A percentile compares a stretch with the other conserved stretches of the same genome.
Conservation (phyloP, 2,329 filamentous ascomycete species). For the Monilinia laxa region DNA sequence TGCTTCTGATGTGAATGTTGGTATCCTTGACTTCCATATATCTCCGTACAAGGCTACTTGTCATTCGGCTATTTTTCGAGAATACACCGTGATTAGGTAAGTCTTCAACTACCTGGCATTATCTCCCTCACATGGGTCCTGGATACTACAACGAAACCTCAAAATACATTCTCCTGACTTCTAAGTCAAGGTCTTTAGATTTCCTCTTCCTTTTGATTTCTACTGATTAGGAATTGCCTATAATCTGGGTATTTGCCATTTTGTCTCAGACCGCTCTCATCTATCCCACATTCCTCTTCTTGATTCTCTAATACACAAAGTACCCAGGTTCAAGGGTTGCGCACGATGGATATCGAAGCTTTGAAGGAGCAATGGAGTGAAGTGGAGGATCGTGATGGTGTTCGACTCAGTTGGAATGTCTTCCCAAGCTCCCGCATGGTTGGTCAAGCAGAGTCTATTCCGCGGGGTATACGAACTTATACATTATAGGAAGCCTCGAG, state of each 20-base stretch:
- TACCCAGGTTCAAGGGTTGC: conserved; percentile 18
- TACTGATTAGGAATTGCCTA: background rate
- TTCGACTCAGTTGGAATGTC: conserved; percentile 97
- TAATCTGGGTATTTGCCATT: background rate
- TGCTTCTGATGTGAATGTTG: too few species aligned
- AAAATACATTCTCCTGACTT: conserved; percentile 3
- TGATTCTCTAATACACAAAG: conserved; percentile 7
- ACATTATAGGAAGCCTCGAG: conserved; percentile 78
- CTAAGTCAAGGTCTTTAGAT: background rate
- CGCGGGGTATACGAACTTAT: conserved; percentile 31
- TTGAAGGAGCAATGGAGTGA: conserved; percentile 51
- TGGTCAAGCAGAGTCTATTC: conserved; percentile 41
- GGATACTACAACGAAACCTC: background rate
- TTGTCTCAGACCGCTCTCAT: background rate
- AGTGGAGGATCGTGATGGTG: conserved; percentile 92
- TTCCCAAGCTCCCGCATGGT: conserved; percentile 98
- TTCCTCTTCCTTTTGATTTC: background rate
- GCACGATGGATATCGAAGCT: conserved; percentile 38
- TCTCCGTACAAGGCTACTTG: conserved; percentile 11
- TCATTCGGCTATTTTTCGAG: conserved; percentile 22
- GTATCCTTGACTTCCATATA: too few species aligned
- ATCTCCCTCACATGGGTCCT: conserved; percentile 17
- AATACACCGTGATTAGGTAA: conserved; percentile 20
- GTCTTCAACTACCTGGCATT: conserved; percentile 25
- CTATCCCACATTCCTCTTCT: conserved; percentile 5